phyloP scores from a whole-genome alignment of 108 stramenopile species.

The Nitzschia sp. region DNA sequence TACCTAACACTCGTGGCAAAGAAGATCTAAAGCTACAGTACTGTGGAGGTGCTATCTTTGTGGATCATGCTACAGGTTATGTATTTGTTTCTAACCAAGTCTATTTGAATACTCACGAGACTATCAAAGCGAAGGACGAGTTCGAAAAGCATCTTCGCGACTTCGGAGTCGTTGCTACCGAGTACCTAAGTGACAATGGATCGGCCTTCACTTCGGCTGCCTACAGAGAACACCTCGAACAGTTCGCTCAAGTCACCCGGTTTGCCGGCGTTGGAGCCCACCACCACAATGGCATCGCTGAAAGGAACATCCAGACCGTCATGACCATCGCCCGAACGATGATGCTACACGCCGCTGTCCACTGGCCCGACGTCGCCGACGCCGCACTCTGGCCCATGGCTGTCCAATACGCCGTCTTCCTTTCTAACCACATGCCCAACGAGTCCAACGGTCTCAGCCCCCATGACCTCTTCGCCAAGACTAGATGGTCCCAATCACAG shows the following conservation, averaged over 20 bases:
- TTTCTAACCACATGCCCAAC: conserved; percentile 42
- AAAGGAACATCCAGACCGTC: conserved; percentile 39
- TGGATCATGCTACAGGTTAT: conserved; percentile 45
- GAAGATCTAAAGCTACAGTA: conserved; percentile 11
- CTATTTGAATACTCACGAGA: conserved; percentile 27
- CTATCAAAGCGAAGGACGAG: conserved; percentile 21
- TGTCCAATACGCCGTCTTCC: conserved; percentile 42
- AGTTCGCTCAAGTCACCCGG: conserved; percentile 8
- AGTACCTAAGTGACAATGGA: conserved; percentile 36
- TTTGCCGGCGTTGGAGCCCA: conserved; percentile 42
- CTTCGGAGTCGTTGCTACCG: conserved; percentile 12
- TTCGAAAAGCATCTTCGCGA: conserved; percentile 21
- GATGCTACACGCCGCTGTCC: conserved; percentile 42
- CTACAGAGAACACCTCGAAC: conserved; percentile 10
- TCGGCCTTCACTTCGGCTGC: conserved; percentile 8
- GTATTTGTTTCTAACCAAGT: conserved; percentile 36
- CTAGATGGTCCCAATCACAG: conserved; percentile 21
- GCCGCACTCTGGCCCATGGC: conserved; percentile 54
- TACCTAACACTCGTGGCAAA: conserved; percentile 32
- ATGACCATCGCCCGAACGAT: conserved; percentile 35
- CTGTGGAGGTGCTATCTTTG: conserved; percentile 44
- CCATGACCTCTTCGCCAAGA: conserved; percentile 10
- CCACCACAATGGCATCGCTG: conserved; percentile 46
- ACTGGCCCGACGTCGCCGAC: conserved; percentile 39
- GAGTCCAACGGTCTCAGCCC: conserved; percentile 32